A percentile compares a stretch with the other conserved stretches of the same genome.
Conservation (phyloP, 106 monocot genomes). For the Triglochin maritima region DNA sequence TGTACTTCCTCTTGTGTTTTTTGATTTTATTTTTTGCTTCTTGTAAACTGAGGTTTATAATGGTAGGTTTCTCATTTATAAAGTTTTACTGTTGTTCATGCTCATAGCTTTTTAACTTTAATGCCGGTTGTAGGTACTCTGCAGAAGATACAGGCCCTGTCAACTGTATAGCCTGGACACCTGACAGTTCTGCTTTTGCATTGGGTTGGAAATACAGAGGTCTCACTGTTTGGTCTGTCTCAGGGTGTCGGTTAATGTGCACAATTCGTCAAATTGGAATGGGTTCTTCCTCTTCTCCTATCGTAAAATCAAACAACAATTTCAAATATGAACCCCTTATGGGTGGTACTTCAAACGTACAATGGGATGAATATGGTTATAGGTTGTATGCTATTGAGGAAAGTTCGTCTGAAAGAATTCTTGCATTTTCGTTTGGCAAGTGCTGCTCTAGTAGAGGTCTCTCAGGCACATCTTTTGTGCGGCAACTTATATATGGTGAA, state of each 20-base stretch:
- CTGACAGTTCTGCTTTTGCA: slow-evolving; percentile 93
- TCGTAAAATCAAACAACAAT: slow-evolving; percentile 58
- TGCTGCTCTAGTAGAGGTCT: slow-evolving; percentile 88
- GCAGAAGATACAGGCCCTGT: slow-evolving; percentile 97
- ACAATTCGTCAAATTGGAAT: slow-evolving; percentile 90
- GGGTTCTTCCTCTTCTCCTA: slow-evolving; percentile 67
- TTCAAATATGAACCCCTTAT: slow-evolving; percentile 78
- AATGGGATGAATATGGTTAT: slow-evolving; percentile 98
- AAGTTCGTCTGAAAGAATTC: slow-evolving; percentile 52
- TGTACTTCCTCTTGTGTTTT: too few species aligned
- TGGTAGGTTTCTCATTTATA: too few species aligned
- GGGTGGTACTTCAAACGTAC: slow-evolving; percentile 64
- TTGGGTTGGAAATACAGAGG: slow-evolving; percentile 97
- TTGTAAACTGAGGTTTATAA: too few species aligned
- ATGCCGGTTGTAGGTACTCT: slow-evolving; percentile 54
- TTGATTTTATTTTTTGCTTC: too few species aligned
- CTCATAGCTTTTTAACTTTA: not conserved
- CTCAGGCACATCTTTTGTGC: slow-evolving; percentile 78
- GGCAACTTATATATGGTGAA: slow-evolving; percentile 91
- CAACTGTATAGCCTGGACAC: slow-evolving; percentile 86
- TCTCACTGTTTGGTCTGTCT: slow-evolving; percentile 94
- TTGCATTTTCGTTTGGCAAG: slow-evolving; percentile 96
- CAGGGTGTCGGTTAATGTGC: slow-evolving; percentile 96
- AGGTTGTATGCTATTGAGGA: slow-evolving; percentile 88
- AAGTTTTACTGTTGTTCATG: not conserved